Evolutionary conservation across 1,284 basidiomycete genomes (phyloP).

Genomic region (Hemileia vastatrix): DNA sequence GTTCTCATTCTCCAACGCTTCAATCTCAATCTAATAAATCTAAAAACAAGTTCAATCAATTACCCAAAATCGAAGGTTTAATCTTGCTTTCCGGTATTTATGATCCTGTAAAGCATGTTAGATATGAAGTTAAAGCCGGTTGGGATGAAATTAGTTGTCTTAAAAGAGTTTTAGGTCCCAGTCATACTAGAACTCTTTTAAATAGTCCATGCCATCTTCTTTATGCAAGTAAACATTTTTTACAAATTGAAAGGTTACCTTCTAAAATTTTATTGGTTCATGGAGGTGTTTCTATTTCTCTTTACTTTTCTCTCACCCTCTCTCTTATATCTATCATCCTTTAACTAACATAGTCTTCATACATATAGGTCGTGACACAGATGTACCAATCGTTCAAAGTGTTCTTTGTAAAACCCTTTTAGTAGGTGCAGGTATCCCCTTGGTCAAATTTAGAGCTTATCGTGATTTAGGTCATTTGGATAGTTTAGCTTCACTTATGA

Average conservation of each 20-base stretch:
- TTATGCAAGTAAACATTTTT: conserved; percentile 34
- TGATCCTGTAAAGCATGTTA: conserved; percentile 29
- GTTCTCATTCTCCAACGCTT: too few species aligned
- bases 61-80: conserved; percentile 28
- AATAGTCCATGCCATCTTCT: conserved; percentile 42
- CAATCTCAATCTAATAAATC: conserved; percentile 23
- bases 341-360: too few species aligned
- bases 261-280: conserved; percentile 35
- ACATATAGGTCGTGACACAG: conserved; percentile 36
- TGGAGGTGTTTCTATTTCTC: conserved; percentile 7
- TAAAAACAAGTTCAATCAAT: conserved; percentile 23
- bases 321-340: not conserved
- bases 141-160: not conserved
- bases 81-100: conserved; percentile 28
- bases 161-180: conserved; percentile 2
- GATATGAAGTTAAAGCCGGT: conserved; percentile 21
- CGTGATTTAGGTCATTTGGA: conserved; percentile 37
- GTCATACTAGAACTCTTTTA: conserved; percentile 16
- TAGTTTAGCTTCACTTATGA: conserved; percentile 29
- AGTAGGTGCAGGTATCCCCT: conserved; percentile 31
- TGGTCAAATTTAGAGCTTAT: conserved; percentile 38
- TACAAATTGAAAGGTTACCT: conserved; percentile 36
- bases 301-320: not conserved
- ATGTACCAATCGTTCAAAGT: conserved; percentile 39
- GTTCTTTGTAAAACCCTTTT: conserved; percentile 39